Base-by-base conservation (phyloP, 768 basidiomycete species). In the Xerocomellus amylosporus region DNA sequence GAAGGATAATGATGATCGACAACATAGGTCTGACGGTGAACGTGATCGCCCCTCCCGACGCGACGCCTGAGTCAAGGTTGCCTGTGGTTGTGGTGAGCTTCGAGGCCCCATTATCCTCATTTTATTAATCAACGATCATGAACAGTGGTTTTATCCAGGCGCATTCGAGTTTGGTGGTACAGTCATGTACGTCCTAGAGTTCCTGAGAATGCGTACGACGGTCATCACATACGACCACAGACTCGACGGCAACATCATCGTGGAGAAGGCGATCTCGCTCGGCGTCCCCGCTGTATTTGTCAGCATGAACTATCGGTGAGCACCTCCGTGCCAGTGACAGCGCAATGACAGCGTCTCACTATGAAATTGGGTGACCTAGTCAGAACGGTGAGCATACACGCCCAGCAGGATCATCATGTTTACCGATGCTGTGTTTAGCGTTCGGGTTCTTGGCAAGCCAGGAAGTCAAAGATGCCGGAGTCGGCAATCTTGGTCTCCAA, bases 1-100 rank as follows among this genome's bases (percentile, higher is more conserved):
- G 40, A 49, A 5, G 34, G 12, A 31, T 13, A n/a, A n/a, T n/a
- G 22, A 20, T 42, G 5, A 38, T 46, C 20, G n/a, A 13, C 26
- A n/a, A n/a, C 3, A 6, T 34, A 59, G 81, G 83, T 66, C 68
- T 84, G n/a, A 80, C 76, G 1, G 51, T 85, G 36, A 83, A 85
- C 57, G 75, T 84, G 14, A 60, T 80, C 20, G 75, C 73, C 44
- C 82, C 84, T 7, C 64, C 69, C 2, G 65, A 58, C 30, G 73
- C 77, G 1, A 74, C 73, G 0, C 49, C 76, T 3, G 61, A 61
- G 0, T 75, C 75, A 13, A 79, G 77, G 46, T 68, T 84, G 3
- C 83, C 84, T 5, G 80, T 85, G 8, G 68, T 81, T 22, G 79
- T 76, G 30, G 82, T 83, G 64, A 39, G 80, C 72, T 1, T 42